These are phyloP conservation scores for Raffaelea ambrosiae DNA, from an alignment of 2,329 filamentous ascomycete genomes.

Conservation along the genomic window DNA sequence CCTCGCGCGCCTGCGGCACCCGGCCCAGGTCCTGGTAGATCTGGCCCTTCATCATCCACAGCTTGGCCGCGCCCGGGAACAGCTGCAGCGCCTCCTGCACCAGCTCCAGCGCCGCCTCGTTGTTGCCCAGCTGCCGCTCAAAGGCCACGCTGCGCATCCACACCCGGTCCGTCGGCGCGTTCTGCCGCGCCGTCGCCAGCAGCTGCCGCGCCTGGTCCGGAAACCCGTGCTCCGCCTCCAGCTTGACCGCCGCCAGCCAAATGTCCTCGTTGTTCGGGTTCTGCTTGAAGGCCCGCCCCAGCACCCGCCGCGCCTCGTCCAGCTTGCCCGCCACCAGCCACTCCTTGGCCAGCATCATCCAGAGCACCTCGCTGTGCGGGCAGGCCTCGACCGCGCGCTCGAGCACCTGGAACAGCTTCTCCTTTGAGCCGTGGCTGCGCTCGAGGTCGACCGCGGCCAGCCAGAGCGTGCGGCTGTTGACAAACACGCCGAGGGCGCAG, in stretches of 20 bases:
- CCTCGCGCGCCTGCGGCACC: conserved; percentile 76
- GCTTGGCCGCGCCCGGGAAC: conserved; percentile 77
- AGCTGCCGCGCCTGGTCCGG: conserved; percentile 75
- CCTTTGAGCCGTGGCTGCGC: conserved; percentile 76
- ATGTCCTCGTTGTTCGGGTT: conserved; percentile 97
- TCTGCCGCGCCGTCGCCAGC: conserved; percentile 71
- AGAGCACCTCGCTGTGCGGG: conserved; percentile 81
- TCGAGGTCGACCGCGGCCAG: conserved; percentile 86
- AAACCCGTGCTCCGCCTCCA: conserved; percentile 84
- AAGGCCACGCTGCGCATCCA: conserved; percentile 96
- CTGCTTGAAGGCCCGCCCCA: conserved; percentile 85
- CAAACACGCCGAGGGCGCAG: conserved; percentile 82
- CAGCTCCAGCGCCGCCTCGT: conserved; percentile 75
- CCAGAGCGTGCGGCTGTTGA: conserved; percentile 82
- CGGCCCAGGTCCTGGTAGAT: conserved; percentile 83
- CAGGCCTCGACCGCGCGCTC: conserved; percentile 93
- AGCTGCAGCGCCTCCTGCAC: conserved; percentile 78
- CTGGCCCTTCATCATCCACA: conserved; percentile 99
- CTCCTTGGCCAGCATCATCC: conserved; percentile 94
- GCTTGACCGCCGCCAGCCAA: conserved; percentile 91
- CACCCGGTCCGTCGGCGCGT: conserved; percentile 90
- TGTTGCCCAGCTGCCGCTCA: conserved; percentile 74
- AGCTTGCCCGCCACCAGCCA: conserved; percentile 86
- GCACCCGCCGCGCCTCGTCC: conserved; percentile 74
- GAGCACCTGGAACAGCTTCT: conserved; percentile 74